Evolutionary conservation across 2,329 filamentous ascomycete species (phyloP).

Genomic region (Penicillium sp.): DNA sequence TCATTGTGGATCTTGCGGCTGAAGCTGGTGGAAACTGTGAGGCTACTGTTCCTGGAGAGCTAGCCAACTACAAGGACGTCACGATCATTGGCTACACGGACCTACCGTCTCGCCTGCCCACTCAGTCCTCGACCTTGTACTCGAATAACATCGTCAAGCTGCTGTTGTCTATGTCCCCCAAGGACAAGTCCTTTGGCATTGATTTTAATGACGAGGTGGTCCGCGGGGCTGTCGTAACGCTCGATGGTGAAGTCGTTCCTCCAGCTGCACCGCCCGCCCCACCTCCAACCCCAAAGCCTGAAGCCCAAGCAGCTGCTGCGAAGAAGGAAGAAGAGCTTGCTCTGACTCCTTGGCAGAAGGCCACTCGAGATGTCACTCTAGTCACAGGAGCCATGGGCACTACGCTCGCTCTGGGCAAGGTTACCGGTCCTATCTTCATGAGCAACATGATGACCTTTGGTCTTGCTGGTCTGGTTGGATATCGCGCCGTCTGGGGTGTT

Average conservation of each 20-base stretch:
- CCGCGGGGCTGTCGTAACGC: conserved; percentile 78
- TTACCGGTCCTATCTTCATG: conserved; percentile 85
- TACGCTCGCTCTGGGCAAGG: conserved; percentile 74
- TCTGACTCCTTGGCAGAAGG: conserved; percentile 80
- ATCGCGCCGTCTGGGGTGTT: conserved; percentile 87
- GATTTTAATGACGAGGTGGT: conserved; percentile 84
- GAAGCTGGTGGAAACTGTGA: conserved; percentile 89
- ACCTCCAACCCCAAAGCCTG: conserved; percentile 54
- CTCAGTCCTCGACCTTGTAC: conserved; percentile 86
- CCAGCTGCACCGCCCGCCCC: conserved; percentile 70
- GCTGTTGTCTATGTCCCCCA: conserved; percentile 75
- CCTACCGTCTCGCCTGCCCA: conserved; percentile 80
- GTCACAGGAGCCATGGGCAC: conserved; percentile 78
- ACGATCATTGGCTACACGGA: conserved; percentile 90
- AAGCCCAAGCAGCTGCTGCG: conserved; percentile 50
- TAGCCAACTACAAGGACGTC: conserved; percentile 72
- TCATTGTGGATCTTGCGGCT: conserved; percentile 84
- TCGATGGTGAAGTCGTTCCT: conserved; percentile 74
- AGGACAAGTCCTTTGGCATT: conserved; percentile 76
- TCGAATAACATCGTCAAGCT: conserved; percentile 94
- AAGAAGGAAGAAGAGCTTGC: conserved; percentile 62
- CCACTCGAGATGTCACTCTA: conserved; percentile 70
- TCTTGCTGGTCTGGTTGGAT: conserved; percentile 81
- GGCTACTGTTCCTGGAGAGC: conserved; percentile 71
- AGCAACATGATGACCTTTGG: conserved; percentile 82